Base-by-base conservation (phyloP, 129 eudicot species). In the Dittrichia graveolens region DNA sequence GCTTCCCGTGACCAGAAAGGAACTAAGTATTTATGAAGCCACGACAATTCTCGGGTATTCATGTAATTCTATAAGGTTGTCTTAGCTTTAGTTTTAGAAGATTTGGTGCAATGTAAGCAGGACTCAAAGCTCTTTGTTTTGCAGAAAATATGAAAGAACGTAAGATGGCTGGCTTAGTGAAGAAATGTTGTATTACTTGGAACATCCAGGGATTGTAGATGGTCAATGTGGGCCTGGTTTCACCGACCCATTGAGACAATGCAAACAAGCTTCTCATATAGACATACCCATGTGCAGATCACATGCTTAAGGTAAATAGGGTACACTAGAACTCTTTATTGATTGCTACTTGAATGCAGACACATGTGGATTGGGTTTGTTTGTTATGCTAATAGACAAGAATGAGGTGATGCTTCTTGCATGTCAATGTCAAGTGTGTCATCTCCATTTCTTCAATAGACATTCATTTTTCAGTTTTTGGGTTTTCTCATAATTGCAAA, bases 1-100 rank as follows among this genome's bases (percentile, higher is more conserved):
- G 96, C 83, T 90, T 90, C 65, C 90, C 90, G 9, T 89, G 88
- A 84, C 67, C 77, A 64, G 50, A 13, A 54, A 75, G 35, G 65
- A 5, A 42, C 6, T 5, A 79, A 65, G 65, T 63, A 34, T 31
- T 39, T 66, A 39, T 61, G 67, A 77, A 69, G 67, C 61, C 61
- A 39, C 78, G 66, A 48, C 53, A 35, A 5, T 34, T 54, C 35
- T 69, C 8, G 38, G 61, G 61, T 46, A 78, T 49, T 47, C 8
- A 34, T 61, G 38, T 69, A 49, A 70, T 78, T 70, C 50, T 42
- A 73, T 71, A 71, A 65, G 39, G 5, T 55, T 55, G 43, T 56
- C 35, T 56, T 41, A 50, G 71, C 61, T 24, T 63, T 43, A 50
- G 34, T 74, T 67, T 12, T 73, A 47, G 67, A 45, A 71, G 52